Evolutionary conservation across 2,329 filamentous ascomycete species (phyloP).

Genomic region (Alternaria incomplexa): DNA sequence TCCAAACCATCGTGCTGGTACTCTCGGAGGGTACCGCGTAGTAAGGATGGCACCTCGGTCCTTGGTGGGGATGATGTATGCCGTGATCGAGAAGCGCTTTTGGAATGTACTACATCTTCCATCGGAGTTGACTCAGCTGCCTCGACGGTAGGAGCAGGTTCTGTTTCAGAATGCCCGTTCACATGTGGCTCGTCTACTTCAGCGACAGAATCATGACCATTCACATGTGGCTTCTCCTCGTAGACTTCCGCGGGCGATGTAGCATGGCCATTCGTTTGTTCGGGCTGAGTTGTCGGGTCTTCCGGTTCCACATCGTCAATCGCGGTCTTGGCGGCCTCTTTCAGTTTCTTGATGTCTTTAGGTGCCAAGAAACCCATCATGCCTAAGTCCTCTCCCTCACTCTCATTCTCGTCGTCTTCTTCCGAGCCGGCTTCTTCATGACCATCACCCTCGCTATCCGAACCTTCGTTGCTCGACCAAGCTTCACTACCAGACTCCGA

Average conservation of each 20-base stretch:
- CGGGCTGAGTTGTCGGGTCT: conserved; percentile 37
- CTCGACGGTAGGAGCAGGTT: conserved; percentile 19
- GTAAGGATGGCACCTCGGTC: conserved; percentile 60
- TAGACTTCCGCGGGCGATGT: conserved; percentile 51
- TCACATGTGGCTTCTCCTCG: conserved; percentile 47
- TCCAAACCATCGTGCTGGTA: conserved; percentile 98
- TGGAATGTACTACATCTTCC: conserved; percentile 23
- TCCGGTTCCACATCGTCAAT: conserved; percentile 42
- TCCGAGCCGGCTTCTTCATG: conserved; percentile 23
- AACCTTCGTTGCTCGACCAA: conserved; percentile 47
- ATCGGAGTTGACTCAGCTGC: conserved; percentile 13
- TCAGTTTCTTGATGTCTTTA: conserved; percentile 44
- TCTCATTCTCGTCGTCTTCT: conserved; percentile 35
- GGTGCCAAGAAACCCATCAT: conserved; percentile 45
- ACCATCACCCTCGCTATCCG: conserved; percentile 29
- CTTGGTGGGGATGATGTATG: conserved; percentile 39
- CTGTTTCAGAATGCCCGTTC: conserved; percentile 16
- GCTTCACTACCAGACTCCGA: conserved; percentile 45
- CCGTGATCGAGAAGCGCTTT: conserved; percentile 30
- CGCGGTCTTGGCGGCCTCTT: conserved; percentile 36
- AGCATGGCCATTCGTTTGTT: conserved; percentile 36
- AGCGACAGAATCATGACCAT: conserved; percentile 13
- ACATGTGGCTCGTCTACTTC: conserved; percentile 12
- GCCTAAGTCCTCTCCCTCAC: conserved; percentile 42
- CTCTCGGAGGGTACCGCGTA: conserved; percentile 87